A percentile compares a stretch with the other conserved stretches of the same genome.
Conservation (phyloP, 192 early-diverging fungal species). For the Rhizophlyctis rosea region DNA sequence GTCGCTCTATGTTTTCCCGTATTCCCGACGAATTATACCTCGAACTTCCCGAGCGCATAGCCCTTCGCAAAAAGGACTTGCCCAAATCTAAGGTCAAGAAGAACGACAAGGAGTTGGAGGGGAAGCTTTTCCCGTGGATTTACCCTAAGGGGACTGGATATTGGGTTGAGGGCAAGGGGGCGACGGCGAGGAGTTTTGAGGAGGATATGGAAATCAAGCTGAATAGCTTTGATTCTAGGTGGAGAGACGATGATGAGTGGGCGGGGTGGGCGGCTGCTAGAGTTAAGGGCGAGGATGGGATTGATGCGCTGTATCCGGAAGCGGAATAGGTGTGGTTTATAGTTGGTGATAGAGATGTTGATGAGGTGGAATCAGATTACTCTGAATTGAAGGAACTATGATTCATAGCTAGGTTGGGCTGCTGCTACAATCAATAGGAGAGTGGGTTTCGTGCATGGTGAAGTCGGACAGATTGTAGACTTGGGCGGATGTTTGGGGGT, state of each 20-base stretch:
- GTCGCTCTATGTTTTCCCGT: background rate
- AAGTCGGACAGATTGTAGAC: too few species aligned
- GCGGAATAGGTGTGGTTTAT: too few species aligned
- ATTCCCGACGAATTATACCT: background rate
- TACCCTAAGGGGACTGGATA: conserved; percentile 1
- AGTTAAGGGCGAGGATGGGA: background rate
- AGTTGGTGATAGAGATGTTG: too few species aligned
- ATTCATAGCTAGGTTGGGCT: too few species aligned
- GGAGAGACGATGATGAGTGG: background rate
- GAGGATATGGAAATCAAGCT: background rate
- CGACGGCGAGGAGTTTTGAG: background rate
- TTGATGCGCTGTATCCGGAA: background rate
- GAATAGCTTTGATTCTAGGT: background rate
- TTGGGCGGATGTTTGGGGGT: too few species aligned
- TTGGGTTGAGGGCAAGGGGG: background rate
- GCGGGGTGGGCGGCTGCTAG: background rate
- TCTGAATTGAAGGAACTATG: too few species aligned
- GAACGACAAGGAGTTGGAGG: background rate
- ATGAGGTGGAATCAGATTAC: too few species aligned
- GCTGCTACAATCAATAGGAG: too few species aligned
- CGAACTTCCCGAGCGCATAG: background rate
- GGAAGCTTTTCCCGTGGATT: background rate
- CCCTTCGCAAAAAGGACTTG: background rate
- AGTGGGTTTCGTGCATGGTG: too few species aligned
- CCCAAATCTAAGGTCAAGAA: background rate